phyloP scores from a whole-genome alignment of 2,329 filamentous ascomycete species.

The Fusarium sublunatum region DNA sequence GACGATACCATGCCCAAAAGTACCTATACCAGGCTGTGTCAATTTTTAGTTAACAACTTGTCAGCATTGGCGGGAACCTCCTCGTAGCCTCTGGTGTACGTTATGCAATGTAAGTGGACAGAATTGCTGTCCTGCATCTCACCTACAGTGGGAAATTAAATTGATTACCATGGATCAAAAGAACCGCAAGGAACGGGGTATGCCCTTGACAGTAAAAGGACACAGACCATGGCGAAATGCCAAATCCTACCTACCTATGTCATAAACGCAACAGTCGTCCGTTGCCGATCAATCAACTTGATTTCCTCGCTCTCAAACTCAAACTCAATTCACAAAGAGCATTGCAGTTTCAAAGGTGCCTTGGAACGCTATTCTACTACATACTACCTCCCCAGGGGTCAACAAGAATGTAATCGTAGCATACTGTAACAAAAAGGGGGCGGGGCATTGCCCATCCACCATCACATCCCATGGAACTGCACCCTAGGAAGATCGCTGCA shows the following conservation, averaged over 20 bases:
- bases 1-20: neutral
- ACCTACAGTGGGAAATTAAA: slow-evolving; percentile 9
- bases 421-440: slow-evolving; percentile 26
- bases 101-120: neutral
- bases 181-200: neutral
- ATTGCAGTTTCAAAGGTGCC: neutral
- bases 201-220: too few relatives aligned
- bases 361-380: slow-evolving; percentile 21
- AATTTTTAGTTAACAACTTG: slow-evolving; percentile 39
- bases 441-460: slow-evolving; percentile 12
- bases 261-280: slow-evolving; percentile 2
- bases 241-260: neutral
- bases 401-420: slow-evolving; percentile 5
- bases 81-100: neutral
- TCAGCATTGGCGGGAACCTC: slow-evolving; percentile 36
- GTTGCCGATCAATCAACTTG: slow-evolving; percentile 10
- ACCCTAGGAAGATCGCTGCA: slow-evolving; percentile 1
- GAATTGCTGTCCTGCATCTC: slow-evolving; percentile 1
- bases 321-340: slow-evolving; percentile 16
- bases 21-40: slow-evolving; percentile 21
- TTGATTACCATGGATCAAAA: slow-evolving; percentile 5
- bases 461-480: neutral
- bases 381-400: neutral
- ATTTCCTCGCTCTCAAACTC: neutral
- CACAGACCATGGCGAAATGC: too few relatives aligned